These are phyloP conservation scores for Euphorbia schlechtendalii DNA, from an alignment of 441 rosid species.

Conservation along the genomic window DNA sequence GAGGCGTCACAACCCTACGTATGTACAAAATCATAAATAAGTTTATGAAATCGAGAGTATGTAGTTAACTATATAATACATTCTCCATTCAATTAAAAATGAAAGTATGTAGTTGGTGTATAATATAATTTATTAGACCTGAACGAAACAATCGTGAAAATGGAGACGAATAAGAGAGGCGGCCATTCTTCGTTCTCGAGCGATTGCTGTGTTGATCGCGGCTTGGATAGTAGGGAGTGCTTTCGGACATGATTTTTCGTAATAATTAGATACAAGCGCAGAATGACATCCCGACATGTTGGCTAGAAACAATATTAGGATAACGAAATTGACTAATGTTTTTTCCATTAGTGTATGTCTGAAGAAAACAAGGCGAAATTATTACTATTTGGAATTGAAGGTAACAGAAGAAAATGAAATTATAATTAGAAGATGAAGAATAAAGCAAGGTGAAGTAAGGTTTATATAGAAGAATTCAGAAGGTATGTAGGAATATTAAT, in stretches of 20 bases:
- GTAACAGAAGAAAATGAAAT: background rate
- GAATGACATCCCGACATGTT: slow-evolving; percentile 23
- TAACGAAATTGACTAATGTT: background rate
- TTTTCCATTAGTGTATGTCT: background rate
- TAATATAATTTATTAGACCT: slow-evolving; percentile 34
- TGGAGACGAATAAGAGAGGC: too few relatives aligned
- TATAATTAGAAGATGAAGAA: background rate
- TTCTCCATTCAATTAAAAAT: too few relatives aligned
- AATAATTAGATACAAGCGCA: slow-evolving; percentile 37
- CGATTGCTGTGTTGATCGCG: slow-evolving; percentile 37
- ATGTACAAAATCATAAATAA: too few relatives aligned
- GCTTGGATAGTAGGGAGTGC: slow-evolving; percentile 41
- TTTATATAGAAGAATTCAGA: slow-evolving; percentile 3
- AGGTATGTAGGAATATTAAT: too few relatives aligned
- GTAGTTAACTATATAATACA: too few relatives aligned
- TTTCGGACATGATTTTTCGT: slow-evolving; percentile 38
- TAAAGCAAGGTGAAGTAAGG: background rate
- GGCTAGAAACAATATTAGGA: background rate
- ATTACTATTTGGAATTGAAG: background rate
- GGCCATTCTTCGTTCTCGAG: slow-evolving; percentile 53
- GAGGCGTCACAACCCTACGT: slow-evolving; percentile 62
- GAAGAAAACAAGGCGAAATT: too few relatives aligned
- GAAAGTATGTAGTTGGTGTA: too few relatives aligned
- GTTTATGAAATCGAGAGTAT: too few relatives aligned
- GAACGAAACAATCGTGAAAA: slow-evolving; percentile 34